Base-by-base conservation (phyloP, 163 green algal genomes). In the Volvox carteri region DNA sequence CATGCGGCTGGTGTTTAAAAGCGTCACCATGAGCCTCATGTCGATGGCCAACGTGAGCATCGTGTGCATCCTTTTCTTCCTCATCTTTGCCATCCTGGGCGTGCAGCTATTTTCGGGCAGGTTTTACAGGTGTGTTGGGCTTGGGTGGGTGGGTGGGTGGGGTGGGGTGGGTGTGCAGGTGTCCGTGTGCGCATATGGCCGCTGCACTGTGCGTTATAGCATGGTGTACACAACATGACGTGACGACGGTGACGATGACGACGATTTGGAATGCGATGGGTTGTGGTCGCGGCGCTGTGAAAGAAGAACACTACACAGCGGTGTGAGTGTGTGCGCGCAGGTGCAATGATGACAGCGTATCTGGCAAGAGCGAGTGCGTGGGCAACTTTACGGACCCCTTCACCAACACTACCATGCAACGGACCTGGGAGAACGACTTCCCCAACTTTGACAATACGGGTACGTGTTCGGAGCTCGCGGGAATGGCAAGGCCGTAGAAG, bases 41-140 rank as follows among this genome's bases (percentile, higher is more conserved):
- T 86, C 95, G 46, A 98, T 98, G 95, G 95, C 87, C 74, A 98
- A 98, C 72, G 96, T 98, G 9, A 94, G 90, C 81, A 86, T 97
- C 18, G 93, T 97, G 37, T 92, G 94, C 58, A 68, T 96, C 75
- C 85, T 98, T 1, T 96, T 97, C 77, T 97, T 97, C 91, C 62
- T 98, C 79, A 96, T 98, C 74, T 97, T 97, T 88, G 94, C 94
- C 56, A 96, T 97, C 60, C 86, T 97, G 70, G 95, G 94, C 37
- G 93, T 96, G 65, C 94, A 96, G 89, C 92, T 96, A 16, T 96
- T 95, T 87, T 86, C 78, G 68, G 90, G 90, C 25, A 73, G 78
- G 18, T 86, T 93, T 25, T 92, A 85, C 78, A 90, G 83, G 90
- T 91, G 86, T 9, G 90, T 25, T 14, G 23, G n/a, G 73, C 25